Percentiles rank a stretch among this genome's conserved stretches.
Conservation (phyloP, 129 eudicot genomes). For the Centrapalus pauciflorus region DNA sequence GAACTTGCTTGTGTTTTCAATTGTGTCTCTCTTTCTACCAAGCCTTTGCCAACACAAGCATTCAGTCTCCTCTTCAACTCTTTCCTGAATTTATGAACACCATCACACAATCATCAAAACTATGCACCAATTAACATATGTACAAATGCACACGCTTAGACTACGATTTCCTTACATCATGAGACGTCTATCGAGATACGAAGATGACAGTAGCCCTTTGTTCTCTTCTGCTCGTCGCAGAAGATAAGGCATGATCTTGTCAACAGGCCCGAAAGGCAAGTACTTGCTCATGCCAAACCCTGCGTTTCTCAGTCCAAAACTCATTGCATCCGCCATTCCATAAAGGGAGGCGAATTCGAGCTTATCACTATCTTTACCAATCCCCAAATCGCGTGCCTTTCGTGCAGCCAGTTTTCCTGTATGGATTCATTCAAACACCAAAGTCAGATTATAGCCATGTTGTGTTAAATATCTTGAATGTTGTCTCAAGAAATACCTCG, state of each 20-base stretch:
- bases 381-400: slow-evolving; percentile 58
- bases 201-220: slow-evolving; percentile 62
- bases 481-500: slow-evolving; percentile 18
- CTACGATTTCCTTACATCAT: slow-evolving; percentile 46
- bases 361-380: slow-evolving; percentile 40
- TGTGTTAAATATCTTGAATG: slow-evolving; percentile 3
- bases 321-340: slow-evolving; percentile 78
- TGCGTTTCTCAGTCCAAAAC: slow-evolving; percentile 60
- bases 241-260: slow-evolving; percentile 75
- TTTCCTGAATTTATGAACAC: slow-evolving; percentile 46
- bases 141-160: not conserved
- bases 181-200: slow-evolving; percentile 56
- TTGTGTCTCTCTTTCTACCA: not conserved
- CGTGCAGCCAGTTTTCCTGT: slow-evolving; percentile 59
- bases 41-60: slow-evolving; percentile 15
- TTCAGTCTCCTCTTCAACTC: slow-evolving; percentile 65
- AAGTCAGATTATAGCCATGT: not conserved
- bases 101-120: not conserved
- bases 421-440: not conserved
- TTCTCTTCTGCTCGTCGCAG: slow-evolving; percentile 86
- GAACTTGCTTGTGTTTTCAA: slow-evolving; percentile 9
- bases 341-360: slow-evolving; percentile 79
- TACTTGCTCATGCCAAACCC: slow-evolving; percentile 81
- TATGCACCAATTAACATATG: not conserved
- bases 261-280: slow-evolving; percentile 83